A percentile compares a stretch with the other conserved stretches of the same genome.
Evolutionary conservation across 2,329 filamentous ascomycete genomes (phyloP).

Genomic region (Cytospora piceae): DNA sequence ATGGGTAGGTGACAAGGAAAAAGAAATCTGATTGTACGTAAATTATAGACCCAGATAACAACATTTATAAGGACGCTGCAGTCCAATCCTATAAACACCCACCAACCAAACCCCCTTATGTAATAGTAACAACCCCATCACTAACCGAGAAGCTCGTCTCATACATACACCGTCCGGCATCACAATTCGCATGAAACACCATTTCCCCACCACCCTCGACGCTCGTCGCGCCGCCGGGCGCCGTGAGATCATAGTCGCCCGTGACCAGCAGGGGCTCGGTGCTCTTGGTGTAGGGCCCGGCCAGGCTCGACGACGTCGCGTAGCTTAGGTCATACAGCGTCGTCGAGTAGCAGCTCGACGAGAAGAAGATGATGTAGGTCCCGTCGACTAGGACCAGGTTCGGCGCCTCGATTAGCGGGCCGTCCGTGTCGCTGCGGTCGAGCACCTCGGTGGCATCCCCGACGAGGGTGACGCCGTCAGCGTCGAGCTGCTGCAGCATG

Average conservation of each 20-base stretch:
- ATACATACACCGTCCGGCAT: conserved; percentile 42
- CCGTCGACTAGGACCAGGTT: conserved; percentile 41
- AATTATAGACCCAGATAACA: not conserved
- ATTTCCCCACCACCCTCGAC: conserved; percentile 37
- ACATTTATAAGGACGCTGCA: not conserved
- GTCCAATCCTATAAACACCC: not conserved
- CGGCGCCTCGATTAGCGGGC: conserved; percentile 54
- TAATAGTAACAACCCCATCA: conserved; percentile 6
- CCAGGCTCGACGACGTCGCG: conserved; percentile 45
- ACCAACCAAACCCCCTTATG: not conserved
- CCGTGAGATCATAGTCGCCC: conserved; percentile 43
- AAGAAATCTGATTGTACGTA: not conserved
- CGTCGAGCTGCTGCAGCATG: conserved; percentile 45
- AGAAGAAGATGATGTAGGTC: conserved; percentile 54
- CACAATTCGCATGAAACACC: conserved; percentile 46
- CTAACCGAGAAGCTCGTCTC: conserved; percentile 8
- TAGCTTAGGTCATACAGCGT: conserved; percentile 50
- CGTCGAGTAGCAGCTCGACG: conserved; percentile 50
- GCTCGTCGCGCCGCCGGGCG: conserved; percentile 48
- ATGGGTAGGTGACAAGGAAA: not conserved
- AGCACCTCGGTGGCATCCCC: conserved; percentile 43
- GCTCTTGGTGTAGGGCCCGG: conserved; percentile 45
- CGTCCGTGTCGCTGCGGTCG: conserved; percentile 37
- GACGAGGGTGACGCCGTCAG: conserved; percentile 48
- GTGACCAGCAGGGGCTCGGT: conserved; percentile 41